Conservation (phyloP, 1,284 basidiomycete genomes). For the Fomitopsis palustris region DNA sequence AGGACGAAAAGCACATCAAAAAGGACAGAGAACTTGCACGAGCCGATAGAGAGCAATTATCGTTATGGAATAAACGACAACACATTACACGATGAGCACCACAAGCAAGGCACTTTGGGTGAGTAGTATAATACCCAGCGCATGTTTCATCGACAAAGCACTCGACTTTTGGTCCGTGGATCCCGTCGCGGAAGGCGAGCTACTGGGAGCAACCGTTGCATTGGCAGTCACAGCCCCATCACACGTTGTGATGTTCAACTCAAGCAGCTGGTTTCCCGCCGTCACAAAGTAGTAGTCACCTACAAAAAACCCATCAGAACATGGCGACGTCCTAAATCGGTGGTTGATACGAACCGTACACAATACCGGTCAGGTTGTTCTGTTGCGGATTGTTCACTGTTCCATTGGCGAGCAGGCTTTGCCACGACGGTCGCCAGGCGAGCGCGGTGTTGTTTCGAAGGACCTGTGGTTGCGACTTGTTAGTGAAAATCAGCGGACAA, state of each 20-base stretch:
- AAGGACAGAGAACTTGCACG: too few species aligned
- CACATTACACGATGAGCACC: too few species aligned
- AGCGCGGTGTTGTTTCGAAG: constrained; percentile 46
- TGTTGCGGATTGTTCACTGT: constrained; percentile 55
- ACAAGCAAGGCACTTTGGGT: too few species aligned
- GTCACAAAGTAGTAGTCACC: constrained; percentile 41
- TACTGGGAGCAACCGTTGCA: background rate
- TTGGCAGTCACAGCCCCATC: background rate
- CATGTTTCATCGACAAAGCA: background rate
- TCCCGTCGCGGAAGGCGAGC: background rate
- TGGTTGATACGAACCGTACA: constrained; percentile 47
- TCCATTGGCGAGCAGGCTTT: constrained; percentile 63
- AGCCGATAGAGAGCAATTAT: too few species aligned
- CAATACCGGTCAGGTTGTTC: constrained; percentile 59
- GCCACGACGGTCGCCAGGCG: constrained; percentile 56
- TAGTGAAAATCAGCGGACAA: background rate
- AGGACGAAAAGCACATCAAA: too few species aligned
- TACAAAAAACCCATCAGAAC: constrained; percentile 11
- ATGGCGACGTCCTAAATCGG: background rate
- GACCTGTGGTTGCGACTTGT: constrained; percentile 33
- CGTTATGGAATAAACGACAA: too few species aligned
- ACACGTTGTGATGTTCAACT: constrained; percentile 9
- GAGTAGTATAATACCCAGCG: too few species aligned
- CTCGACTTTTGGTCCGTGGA: too few species aligned
- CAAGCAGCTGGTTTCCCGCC: constrained; percentile 30